Conservation (phyloP, 768 basidiomycete species). For the Phaeotremella skinneri region DNA sequence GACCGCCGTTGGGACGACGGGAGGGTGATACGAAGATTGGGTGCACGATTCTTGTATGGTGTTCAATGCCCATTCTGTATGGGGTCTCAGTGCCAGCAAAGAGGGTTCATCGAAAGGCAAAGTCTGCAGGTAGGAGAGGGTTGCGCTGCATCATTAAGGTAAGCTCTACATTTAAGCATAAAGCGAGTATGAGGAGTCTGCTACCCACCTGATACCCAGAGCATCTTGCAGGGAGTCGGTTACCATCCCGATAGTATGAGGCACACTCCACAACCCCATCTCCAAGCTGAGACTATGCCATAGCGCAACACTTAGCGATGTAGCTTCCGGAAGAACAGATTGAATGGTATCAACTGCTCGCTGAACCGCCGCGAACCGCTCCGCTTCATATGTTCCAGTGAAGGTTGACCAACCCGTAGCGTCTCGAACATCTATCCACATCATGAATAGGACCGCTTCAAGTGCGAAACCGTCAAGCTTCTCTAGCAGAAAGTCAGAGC, state of each 20-base stretch:
- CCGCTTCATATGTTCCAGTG: not conserved
- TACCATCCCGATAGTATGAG: conserved; percentile 1
- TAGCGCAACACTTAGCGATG: not conserved
- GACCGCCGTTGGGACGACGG: no score
- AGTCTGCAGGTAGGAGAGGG: not conserved
- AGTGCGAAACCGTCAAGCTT: not conserved
- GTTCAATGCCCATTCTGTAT: not conserved
- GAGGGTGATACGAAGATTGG: not conserved
- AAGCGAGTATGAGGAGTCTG: not conserved
- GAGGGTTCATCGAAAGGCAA: not conserved
- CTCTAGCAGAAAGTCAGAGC: not conserved
- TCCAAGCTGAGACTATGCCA: not conserved
- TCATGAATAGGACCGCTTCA: not conserved
- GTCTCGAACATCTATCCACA: conserved; percentile 1
- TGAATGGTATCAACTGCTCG: not conserved
- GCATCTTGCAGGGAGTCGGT: not conserved
- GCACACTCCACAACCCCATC: not conserved
- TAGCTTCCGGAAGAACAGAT: not conserved
- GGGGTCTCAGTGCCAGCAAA: not conserved
- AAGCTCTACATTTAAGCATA: not conserved
- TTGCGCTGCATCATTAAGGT: conserved; percentile 2
- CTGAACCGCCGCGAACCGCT: not conserved
- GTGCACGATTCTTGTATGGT: not conserved
- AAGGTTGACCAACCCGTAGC: conserved; percentile 1
- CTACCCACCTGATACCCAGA: not conserved